Evolutionary conservation across 768 basidiomycete species (phyloP), one percentile per base, ranked within the genome.

Genomic region (Pleurotus cornucopiae): DNA sequence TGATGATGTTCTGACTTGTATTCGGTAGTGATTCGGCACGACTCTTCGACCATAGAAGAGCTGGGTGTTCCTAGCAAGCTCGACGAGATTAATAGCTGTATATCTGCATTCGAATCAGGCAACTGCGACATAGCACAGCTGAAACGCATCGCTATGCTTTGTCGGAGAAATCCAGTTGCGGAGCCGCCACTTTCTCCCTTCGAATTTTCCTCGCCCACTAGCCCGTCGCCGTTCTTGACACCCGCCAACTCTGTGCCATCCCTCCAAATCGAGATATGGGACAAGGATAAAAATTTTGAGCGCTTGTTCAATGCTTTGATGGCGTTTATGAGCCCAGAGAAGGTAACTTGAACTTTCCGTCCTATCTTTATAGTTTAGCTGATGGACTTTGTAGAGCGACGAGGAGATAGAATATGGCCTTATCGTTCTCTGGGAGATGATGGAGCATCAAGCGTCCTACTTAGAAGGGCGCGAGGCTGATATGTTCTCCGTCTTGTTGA

Each of bases 401-500:
- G 82, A 86, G 60, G 74, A 80, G 54, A 73, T 94, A 23, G 86
- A 89, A 65, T 90, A 91, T 62, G 92, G 84, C 23, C 71, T 95
- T 60, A 88, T 94, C 56, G 75, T 90, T 30, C 64, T 93, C 9
- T 94, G 89, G 88, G 92, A 94, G 68, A 76, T 93, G 65, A 71
- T 95, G 4, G 87, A 87, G 64, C 80, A 86, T 61, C 90, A 93
- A 66, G 76, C 82, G 20, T 68, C 77, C 26, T 79, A 85, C 59
- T 72, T 95, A 11, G 92, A 94, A 67, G 89, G 90, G 45, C 82
- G 81, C 58, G 93, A 95, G 72, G 79, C 82, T 7, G 87, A 88
- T 54, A 69, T 95, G 37, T 89, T 93, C 66, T 77, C 83, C 25
- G 73, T 82, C 49, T 74, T 95, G 44, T 75, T 96, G 61, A 77